Evolutionary conservation across 2,329 filamentous ascomycete genomes (phyloP), one percentile per base, ranked within the genome.

Genomic region (Epichloe scottii): DNA sequence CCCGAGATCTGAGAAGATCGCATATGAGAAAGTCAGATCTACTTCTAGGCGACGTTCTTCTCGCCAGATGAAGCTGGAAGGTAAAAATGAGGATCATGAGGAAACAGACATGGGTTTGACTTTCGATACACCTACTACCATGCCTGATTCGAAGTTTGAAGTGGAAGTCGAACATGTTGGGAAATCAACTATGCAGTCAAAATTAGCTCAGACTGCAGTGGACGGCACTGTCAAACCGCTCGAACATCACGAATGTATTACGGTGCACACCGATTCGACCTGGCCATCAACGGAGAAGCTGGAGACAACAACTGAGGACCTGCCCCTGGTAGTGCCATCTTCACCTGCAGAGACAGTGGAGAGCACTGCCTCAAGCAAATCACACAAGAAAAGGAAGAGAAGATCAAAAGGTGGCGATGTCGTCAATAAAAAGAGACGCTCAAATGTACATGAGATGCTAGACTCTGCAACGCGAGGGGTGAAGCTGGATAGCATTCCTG

Each of bases 371-470:
- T 23, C 44, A 49, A 39, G 52, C 26, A 17, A 46, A 51, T 14
- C 46, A 40, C 26, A 37, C 42, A 30, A 46, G 42, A 62, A 59
- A 52, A 60, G 58, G 37, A 68, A 68, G 58, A 62, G 64, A 49
- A 63, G 60, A 53, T 23, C 57, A 40, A 48, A 55, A 53, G 14
- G 6, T 17, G 46, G 54, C 7, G 61, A 62, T 45, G 47, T 46
- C 35, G 58, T 57, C n/a, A 58, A 55, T 30, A 68, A 67, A 54
- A 65, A 58, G 55, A 60, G 58, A 54, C 60, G 62, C 17, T 59
- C 62, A 3, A 45, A 46, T 35, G 58, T 58, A 2, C 26, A 35
- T n/a, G 34, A 44, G 44, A 7, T 26, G 14, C n/a, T n/a, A n/a
- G 42, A 47, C 11, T 43, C 38, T 41, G 8, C 34, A 40, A 17